Percentiles rank a stretch among this genome's conserved stretches.
phyloP scores from a whole-genome alignment of 192 early-diverging fungal genomes.

The Gigaspora rosea region DNA sequence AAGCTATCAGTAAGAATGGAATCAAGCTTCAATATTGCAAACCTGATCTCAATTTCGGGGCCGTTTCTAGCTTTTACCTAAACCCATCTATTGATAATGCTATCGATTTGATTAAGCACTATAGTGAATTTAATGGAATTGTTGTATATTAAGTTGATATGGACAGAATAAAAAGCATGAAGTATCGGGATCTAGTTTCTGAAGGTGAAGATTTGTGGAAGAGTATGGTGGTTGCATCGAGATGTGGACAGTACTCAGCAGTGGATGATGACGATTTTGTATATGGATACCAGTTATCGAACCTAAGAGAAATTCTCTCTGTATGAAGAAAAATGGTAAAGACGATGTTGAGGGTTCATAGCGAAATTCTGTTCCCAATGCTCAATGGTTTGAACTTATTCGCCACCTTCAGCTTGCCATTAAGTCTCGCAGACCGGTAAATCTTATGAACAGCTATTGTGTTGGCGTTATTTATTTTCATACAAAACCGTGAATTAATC shows the following conservation, averaged over 20 bases:
- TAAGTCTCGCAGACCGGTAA: not conserved
- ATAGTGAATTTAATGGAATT: not conserved
- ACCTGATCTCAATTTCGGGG: not conserved
- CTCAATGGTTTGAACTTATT: constrained; percentile 2
- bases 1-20: not conserved
- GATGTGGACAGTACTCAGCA: not conserved
- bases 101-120: not conserved
- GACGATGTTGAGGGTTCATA: constrained; percentile 16
- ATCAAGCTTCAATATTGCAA: not conserved
- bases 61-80: not conserved
- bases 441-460: constrained; percentile 8
- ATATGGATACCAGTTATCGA: constrained; percentile 2
- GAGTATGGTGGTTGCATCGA: not conserved
- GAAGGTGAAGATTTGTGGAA: not conserved
- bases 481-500: not conserved
- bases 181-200: too few species aligned
- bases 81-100: not conserved
- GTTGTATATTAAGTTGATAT: too few species aligned
- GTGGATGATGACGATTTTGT: not conserved
- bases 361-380: not conserved
- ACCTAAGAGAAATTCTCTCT: not conserved
- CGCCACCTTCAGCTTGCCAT: constrained; percentile 5
- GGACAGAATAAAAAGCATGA: too few species aligned
- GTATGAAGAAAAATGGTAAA: not conserved
- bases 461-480: constrained; percentile 18